These are phyloP conservation scores for Roridomyces roridus DNA, from an alignment of 768 basidiomycete genomes.

Conservation along the genomic window DNA sequence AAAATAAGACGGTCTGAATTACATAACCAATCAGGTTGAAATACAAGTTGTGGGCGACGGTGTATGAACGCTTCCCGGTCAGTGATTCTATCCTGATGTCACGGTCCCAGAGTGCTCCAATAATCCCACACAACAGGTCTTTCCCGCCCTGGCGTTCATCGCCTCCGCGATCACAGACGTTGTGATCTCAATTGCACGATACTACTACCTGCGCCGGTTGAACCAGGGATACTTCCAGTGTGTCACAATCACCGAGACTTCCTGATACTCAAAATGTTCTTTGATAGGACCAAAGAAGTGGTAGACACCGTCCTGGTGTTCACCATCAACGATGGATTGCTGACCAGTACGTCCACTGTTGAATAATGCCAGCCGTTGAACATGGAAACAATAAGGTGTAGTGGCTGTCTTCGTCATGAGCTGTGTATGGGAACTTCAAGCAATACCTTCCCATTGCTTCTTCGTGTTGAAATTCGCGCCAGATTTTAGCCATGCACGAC, in stretches of 20 bases:
- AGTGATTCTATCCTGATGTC: no score
- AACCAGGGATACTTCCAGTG: slow-evolving; percentile 11
- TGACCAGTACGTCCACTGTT: slow-evolving; percentile 6
- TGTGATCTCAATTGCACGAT: slow-evolving; percentile 11
- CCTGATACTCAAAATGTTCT: not conserved
- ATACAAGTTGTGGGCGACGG: not conserved
- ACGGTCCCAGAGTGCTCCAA: no score
- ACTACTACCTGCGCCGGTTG: slow-evolving; percentile 21
- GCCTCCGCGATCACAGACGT: slow-evolving; percentile 14
- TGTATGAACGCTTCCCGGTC: no score
- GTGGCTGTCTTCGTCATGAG: slow-evolving; percentile 2
- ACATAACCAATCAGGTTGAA: not conserved
- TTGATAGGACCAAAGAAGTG: slow-evolving; percentile 8
- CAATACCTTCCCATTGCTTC: no score
- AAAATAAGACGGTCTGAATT: not conserved
- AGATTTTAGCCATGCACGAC: slow-evolving; percentile 7
- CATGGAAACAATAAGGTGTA: not conserved
- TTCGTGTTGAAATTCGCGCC: not conserved
- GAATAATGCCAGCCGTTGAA: not conserved
- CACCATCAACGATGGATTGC: slow-evolving; percentile 13
- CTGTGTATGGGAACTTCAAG: slow-evolving; percentile 5
- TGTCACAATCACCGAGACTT: not conserved
- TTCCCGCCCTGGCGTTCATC: slow-evolving; percentile 16
- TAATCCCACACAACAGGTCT: no score
- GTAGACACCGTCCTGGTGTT: no score